A percentile compares a stretch with the other conserved stretches of the same genome.
Evolutionary conservation across 2,329 filamentous ascomycete species (phyloP).

Genomic region (Aspergillus ochraceoroseus): DNA sequence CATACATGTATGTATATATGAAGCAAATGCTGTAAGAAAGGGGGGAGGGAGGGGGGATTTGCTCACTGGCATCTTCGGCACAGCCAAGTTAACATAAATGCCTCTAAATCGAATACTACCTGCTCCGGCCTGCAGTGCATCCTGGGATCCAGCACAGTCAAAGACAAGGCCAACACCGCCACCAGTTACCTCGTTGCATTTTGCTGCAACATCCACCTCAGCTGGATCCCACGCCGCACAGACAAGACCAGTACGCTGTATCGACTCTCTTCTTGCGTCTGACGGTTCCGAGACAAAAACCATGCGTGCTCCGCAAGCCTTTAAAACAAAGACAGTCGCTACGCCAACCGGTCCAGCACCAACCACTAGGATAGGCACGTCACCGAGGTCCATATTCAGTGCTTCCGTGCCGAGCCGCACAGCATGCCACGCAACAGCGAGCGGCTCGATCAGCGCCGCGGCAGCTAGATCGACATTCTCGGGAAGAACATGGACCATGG

Average conservation of each 20-base stretch:
- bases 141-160: conserved; percentile 16
- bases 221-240: conserved; percentile 7
- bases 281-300: conserved; percentile 12
- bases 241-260: not conserved
- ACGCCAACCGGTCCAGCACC: conserved; percentile 11
- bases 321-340: conserved; percentile 6
- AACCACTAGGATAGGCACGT: conserved; percentile 1
- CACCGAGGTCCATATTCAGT: too few relatives aligned
- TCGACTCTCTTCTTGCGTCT: conserved; percentile 3
- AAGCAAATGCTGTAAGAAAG: not conserved
- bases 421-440: conserved; percentile 14
- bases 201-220: not conserved
- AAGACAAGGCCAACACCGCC: conserved; percentile 11
- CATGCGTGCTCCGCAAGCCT: conserved; percentile 6
- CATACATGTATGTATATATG: too few relatives aligned
- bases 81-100: conserved; percentile 13
- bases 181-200: not conserved
- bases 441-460: conserved; percentile 15
- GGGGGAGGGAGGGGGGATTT: not conserved
- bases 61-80: conserved; percentile 9
- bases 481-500: conserved; percentile 7
- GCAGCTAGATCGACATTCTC: conserved; percentile 9
- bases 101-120: conserved; percentile 12
- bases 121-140: conserved; percentile 5
- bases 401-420: not conserved